These are phyloP conservation scores for Sporisorium scitamineum DNA, from an alignment of 1,284 basidiomycete species.

Conservation along the genomic window DNA sequence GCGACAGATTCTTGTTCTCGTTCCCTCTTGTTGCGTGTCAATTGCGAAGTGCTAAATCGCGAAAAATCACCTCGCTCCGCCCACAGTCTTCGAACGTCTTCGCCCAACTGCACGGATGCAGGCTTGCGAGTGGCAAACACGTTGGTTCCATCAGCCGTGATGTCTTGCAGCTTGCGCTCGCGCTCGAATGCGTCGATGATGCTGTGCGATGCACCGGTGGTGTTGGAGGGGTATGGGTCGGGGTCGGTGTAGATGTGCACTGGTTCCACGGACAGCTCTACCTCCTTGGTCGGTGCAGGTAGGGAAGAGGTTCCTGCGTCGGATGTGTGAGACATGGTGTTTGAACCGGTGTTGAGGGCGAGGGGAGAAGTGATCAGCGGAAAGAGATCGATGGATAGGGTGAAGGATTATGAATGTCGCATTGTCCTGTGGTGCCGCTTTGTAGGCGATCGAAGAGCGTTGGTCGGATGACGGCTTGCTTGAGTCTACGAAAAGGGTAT, in stretches of 20 bases:
- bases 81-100: conserved; percentile 54
- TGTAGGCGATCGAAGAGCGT: background rate
- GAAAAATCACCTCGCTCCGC: conserved; percentile 62
- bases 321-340: conserved; percentile 2
- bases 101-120: conserved; percentile 15
- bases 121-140: conserved; percentile 20
- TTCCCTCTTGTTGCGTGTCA: conserved; percentile 6
- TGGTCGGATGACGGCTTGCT: background rate
- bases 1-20: background rate
- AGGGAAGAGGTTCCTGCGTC: conserved; percentile 16
- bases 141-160: conserved; percentile 27
- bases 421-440: background rate
- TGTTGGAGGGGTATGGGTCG: background rate
- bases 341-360: background rate
- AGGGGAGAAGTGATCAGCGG: background rate
- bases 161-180: conserved; percentile 28
- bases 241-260: conserved; percentile 40
- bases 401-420: background rate
- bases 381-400: background rate
- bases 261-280: conserved; percentile 25
- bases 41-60: conserved; percentile 21
- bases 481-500: background rate
- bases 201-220: background rate
- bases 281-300: conserved; percentile 6
- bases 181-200: conserved; percentile 20